Evolutionary conservation across 495 filamentous ascomycete species (phyloP), one percentile per base, ranked within the genome.

Genomic region (Podospora appendiculata): DNA sequence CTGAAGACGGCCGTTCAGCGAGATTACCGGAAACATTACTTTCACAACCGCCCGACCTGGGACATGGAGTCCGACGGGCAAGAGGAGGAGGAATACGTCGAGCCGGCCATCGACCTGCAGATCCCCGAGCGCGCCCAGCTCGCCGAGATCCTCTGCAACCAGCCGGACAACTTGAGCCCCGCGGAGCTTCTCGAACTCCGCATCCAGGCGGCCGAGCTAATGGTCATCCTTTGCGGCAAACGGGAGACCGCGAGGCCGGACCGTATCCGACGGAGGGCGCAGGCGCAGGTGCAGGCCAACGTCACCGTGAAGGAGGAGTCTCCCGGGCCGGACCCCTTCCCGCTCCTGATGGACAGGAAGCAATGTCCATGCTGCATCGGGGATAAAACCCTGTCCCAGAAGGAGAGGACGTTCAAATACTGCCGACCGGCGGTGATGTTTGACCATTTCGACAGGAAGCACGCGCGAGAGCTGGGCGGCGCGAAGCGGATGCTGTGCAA

Each of bases 231-330:
- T n/a, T n/a, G n/a, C 59, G 59, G 38, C 62, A 57, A 39, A 58
- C 57, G 8, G 57, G 55, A 58, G 59, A 65, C 45, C 55, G 62
- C 55, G 59, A 65, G 55, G 32, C 32, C 12, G 32, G 7, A 33
- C 2, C 36, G 32, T 18, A 48, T 13, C 36, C 36, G 33, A 32
- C 32, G 17, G 46, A 48, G 46, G 38, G 14, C 32, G 46, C 46
- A 33, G 46, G 32, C 46, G 19, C 18, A 32, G 36, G 17, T 12
- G 46, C 18, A 33, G 38, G 17, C 36, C 32, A 17, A 33, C 14
- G n/a, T n/a, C n/a, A n/a, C n/a, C n/a, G n/a, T n/a, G n/a, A n/a
- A n/a, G n/a, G n/a, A n/a, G n/a, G n/a, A 48, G 46, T 48, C 46
- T 38, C 46, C 46, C 46, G 35, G 46, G 8, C 33, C 46, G 32